These are phyloP conservation scores for Penicillium nucicola DNA, from an alignment of 495 filamentous ascomycete genomes.

Conservation along the genomic window DNA sequence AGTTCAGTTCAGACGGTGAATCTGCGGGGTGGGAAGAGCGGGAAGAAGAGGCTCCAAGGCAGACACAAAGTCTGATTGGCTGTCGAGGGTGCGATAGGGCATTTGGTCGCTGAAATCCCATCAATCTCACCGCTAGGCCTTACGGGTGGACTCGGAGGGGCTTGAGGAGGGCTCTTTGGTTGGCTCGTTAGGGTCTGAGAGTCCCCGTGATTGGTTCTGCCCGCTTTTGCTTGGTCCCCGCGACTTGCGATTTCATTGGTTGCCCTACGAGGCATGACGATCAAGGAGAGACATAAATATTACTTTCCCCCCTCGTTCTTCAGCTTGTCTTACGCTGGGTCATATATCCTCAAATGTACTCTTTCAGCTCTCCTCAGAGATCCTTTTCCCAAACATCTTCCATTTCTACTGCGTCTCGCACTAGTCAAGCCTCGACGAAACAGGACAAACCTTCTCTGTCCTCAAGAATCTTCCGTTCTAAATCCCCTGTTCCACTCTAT, in stretches of 20 bases:
- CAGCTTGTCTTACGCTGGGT: background rate
- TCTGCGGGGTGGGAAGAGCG: background rate
- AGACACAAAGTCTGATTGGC: background rate
- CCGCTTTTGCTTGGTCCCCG: background rate
- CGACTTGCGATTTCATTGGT: conserved; percentile 17
- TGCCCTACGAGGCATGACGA: conserved; percentile 23
- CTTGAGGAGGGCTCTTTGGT: background rate
- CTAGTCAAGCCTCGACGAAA: conserved; percentile 18
- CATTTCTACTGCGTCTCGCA: conserved; percentile 17
- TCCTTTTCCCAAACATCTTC: conserved; percentile 25
- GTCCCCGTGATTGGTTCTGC: background rate
- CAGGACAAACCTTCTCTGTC: conserved; percentile 7
- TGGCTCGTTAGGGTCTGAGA: background rate
- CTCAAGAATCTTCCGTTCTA: conserved; percentile 19
- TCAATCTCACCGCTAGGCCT: conserved; percentile 3
- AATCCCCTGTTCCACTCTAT: conserved; percentile 17
- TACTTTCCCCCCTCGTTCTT: background rate
- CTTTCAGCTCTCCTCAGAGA: conserved; percentile 17
- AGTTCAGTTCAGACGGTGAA: background rate
- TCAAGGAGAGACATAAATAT: conserved; percentile 17
- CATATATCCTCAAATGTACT: conserved; percentile 13
- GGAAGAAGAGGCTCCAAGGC: conserved; percentile 4
- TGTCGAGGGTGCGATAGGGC: background rate
- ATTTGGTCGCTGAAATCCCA: background rate
- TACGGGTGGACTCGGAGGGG: background rate